phyloP scores from a whole-genome alignment of 2,329 filamentous ascomycete species.

The Alternaria infectoria region DNA sequence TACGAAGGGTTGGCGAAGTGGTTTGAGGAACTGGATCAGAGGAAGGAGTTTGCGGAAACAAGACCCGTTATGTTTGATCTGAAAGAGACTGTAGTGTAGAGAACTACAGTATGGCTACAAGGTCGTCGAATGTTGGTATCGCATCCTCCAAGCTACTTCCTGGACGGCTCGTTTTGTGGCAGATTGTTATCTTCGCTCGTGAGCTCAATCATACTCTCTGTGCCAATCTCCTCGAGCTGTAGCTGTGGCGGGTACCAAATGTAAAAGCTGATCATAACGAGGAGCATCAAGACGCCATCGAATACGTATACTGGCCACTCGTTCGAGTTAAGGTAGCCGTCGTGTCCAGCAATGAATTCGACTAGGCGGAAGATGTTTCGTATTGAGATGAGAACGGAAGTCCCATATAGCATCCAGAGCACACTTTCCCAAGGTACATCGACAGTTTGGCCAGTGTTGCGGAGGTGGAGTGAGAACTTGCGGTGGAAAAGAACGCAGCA shows the following conservation, averaged over 20 bases:
- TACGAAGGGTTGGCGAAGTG: conserved; percentile 16
- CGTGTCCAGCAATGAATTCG: conserved; percentile 48
- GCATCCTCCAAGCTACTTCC: background rate
- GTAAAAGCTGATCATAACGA: conserved; percentile 14
- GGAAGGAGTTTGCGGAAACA: conserved; percentile 22
- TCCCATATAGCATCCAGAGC: conserved; percentile 46
- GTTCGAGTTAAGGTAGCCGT: conserved; percentile 55
- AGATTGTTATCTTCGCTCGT: background rate
- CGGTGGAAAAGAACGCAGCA: conserved; percentile 57
- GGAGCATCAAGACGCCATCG: conserved; percentile 55
- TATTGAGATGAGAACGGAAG: conserved; percentile 51
- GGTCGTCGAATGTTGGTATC: background rate
- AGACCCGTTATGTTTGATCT: conserved; percentile 26
- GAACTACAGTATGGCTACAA: background rate
- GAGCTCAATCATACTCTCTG: conserved; percentile 13
- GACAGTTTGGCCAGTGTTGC: conserved; percentile 3
- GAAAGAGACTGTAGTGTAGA: conserved; percentile 17
- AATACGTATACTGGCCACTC: conserved; percentile 61
- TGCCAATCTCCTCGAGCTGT: background rate
- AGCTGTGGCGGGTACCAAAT: conserved; percentile 16
- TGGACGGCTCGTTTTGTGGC: background rate
- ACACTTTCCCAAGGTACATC: conserved; percentile 39
- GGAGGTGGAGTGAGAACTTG: conserved; percentile 22
- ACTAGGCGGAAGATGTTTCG: conserved; percentile 55
- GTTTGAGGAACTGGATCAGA: conserved; percentile 14